Percentiles rank a stretch among this genome's conserved stretches.
Evolutionary conservation across 2,329 filamentous ascomycete species (phyloP).

Genomic region (Fusarium phyllophilum): DNA sequence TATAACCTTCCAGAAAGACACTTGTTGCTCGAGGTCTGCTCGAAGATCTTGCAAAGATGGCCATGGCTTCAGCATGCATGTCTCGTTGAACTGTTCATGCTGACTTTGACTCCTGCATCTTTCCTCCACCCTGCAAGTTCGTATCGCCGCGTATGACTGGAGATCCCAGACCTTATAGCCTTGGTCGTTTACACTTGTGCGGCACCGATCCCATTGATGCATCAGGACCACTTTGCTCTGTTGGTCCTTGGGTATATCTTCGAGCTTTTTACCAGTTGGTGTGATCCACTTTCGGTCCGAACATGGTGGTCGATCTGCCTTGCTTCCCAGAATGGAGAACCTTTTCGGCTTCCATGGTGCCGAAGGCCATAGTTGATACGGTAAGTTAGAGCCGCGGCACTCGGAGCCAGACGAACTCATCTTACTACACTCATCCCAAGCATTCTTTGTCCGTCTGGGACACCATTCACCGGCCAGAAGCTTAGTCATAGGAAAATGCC

Average conservation of each 20-base stretch:
- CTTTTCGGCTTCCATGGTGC: not conserved
- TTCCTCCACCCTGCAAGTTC: not conserved
- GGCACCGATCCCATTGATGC: not conserved
- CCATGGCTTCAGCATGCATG: not conserved
- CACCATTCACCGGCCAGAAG: not conserved
- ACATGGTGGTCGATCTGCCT: not conserved
- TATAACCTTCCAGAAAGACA: not conserved
- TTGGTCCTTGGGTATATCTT: rapidly evolving
- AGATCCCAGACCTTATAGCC: not conserved
- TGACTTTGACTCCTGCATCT: not conserved
- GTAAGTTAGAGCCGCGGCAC: not conserved
- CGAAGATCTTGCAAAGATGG: not conserved
- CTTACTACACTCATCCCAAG: not conserved
- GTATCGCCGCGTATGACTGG: not conserved
- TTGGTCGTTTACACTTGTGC: not conserved
- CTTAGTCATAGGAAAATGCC: not conserved
- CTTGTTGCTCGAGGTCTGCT: not conserved
- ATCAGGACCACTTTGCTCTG: not conserved
- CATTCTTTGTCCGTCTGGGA: not conserved
- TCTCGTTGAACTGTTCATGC: not conserved
- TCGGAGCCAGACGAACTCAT: not conserved
- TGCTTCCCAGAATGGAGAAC: not conserved
- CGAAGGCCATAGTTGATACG: not conserved
- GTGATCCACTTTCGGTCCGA: not conserved
- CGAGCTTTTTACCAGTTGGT: rapidly evolving